Evolutionary conservation across 2,329 filamentous ascomycete genomes (phyloP).

Genomic region (Albifimbria verrucaria): DNA sequence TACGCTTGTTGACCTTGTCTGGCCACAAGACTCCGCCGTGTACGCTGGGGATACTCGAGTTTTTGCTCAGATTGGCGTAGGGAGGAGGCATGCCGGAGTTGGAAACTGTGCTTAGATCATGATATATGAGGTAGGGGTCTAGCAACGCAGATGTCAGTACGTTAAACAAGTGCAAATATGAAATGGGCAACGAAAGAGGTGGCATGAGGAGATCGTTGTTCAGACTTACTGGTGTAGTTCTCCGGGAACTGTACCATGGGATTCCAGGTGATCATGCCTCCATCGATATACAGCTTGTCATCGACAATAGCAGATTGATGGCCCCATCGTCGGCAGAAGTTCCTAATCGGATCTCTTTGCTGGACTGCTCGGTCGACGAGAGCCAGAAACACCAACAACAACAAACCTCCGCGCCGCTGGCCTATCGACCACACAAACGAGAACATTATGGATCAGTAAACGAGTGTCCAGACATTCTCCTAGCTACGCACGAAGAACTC

Average conservation of each 20-base stretch:
- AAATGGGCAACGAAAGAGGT: not conserved
- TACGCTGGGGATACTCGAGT: slow-evolving; percentile 48
- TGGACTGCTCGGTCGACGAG: slow-evolving; percentile 13
- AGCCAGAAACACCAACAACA: slow-evolving; percentile 15
- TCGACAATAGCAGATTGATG: slow-evolving; percentile 61
- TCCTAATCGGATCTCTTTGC: slow-evolving; percentile 47
- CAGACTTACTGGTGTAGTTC: slow-evolving; percentile 54
- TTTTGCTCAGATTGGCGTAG: slow-evolving; percentile 57
- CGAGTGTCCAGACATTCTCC: slow-evolving; percentile 17
- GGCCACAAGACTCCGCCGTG: slow-evolving; percentile 51
- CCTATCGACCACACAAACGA: slow-evolving; percentile 14
- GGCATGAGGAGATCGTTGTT: not conserved
- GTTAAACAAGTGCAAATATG: not conserved
- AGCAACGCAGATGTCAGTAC: slow-evolving; percentile 3
- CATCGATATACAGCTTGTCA: slow-evolving; percentile 59
- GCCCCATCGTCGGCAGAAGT: slow-evolving; percentile 53
- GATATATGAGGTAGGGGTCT: slow-evolving; percentile 44
- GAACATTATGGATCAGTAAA: slow-evolving; percentile 19
- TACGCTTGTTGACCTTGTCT: slow-evolving; percentile 59
- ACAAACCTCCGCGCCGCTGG: slow-evolving; percentile 13
- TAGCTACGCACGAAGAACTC: not conserved
- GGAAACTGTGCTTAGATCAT: slow-evolving; percentile 47
- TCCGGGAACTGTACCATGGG: slow-evolving; percentile 41
- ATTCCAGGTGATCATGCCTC: slow-evolving; percentile 55
- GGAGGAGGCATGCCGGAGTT: slow-evolving; percentile 48